Percentiles rank a stretch among this genome's conserved stretches.
Conservation (phyloP, 176 grass and related monocot genomes). For the Oryza australiensis region DNA sequence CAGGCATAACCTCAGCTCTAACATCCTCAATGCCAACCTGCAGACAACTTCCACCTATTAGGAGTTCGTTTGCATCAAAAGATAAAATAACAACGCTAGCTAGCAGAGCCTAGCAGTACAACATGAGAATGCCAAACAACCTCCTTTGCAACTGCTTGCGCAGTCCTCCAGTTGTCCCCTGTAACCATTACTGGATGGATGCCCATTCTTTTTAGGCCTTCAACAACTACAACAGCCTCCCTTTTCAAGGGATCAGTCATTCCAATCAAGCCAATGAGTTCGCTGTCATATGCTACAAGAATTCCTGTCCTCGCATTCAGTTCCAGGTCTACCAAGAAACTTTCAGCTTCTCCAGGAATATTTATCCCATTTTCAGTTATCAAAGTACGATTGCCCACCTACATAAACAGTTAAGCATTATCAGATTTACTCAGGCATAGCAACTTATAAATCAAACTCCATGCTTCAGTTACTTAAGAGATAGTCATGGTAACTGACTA, state of each 20-base stretch:
- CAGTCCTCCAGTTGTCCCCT: conserved; percentile 89
- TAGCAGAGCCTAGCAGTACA: not conserved
- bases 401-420: conserved; percentile 26
- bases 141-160: conserved; percentile 86
- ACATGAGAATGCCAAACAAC: conserved; percentile 43
- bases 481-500: not conserved
- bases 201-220: conserved; percentile 90
- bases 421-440: conserved; percentile 2
- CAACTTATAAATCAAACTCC: not conserved
- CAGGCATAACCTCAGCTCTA: conserved; percentile 74
- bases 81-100: conserved; percentile 2
- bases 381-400: conserved; percentile 86
- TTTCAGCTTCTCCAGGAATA: conserved; percentile 76
- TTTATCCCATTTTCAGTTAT: conserved; percentile 71
- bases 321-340: conserved; percentile 79
- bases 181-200: conserved; percentile 91
- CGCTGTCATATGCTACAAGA: conserved; percentile 70
- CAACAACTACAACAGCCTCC: conserved; percentile 78
- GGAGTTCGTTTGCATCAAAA: not conserved
- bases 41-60: conserved; percentile 4
- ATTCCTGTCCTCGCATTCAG: conserved; percentile 81
- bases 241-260: conserved; percentile 95
- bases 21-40: conserved; percentile 83
- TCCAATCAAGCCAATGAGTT: conserved; percentile 73
- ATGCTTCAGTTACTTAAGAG: not conserved